Conservation (phyloP, 768 basidiomycete genomes). For the Chalciporus sphaerocephalus region DNA sequence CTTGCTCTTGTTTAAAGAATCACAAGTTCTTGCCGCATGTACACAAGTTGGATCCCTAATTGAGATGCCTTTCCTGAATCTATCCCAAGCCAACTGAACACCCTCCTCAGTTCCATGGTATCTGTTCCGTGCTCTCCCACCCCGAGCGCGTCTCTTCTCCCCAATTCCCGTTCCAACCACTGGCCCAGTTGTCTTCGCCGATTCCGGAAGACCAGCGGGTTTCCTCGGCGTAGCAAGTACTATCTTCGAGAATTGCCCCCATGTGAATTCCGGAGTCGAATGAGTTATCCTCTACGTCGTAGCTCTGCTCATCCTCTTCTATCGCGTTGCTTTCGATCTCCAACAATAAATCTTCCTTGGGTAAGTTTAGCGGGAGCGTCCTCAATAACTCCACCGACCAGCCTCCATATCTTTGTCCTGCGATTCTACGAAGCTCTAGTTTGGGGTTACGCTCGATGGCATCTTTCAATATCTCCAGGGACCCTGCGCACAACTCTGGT, state of each 20-base stretch:
- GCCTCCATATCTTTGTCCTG: slow-evolving; percentile 16
- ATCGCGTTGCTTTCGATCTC: slow-evolving; percentile 12
- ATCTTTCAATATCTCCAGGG: slow-evolving; percentile 27
- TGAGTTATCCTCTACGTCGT: slow-evolving; percentile 16
- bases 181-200: slow-evolving; percentile 10
- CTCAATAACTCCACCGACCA: slow-evolving; percentile 33
- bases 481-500: slow-evolving; percentile 33
- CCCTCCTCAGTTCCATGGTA: neutral
- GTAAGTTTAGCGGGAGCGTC: slow-evolving; percentile 7
- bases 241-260: slow-evolving; percentile 4
- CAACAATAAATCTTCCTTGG: slow-evolving; percentile 5
- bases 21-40: slow-evolving; percentile 19
- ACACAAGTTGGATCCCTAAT: slow-evolving; percentile 26
- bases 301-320: slow-evolving; percentile 21
- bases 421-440: slow-evolving; percentile 22
- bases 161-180: slow-evolving; percentile 1
- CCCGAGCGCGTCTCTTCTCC: neutral
- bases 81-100: neutral
- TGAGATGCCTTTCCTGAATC: slow-evolving; percentile 2
- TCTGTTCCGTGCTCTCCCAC: slow-evolving; percentile 1
- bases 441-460: slow-evolving; percentile 20
- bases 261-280: slow-evolving; percentile 29
- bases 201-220: slow-evolving; percentile 13
- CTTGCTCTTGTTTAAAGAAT: slow-evolving; percentile 2
- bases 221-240: slow-evolving; percentile 6